Evolutionary conservation across 2,329 filamentous ascomycete species (phyloP), one percentile per base, ranked within the genome.

Genomic region (Diaporthe sp.): DNA sequence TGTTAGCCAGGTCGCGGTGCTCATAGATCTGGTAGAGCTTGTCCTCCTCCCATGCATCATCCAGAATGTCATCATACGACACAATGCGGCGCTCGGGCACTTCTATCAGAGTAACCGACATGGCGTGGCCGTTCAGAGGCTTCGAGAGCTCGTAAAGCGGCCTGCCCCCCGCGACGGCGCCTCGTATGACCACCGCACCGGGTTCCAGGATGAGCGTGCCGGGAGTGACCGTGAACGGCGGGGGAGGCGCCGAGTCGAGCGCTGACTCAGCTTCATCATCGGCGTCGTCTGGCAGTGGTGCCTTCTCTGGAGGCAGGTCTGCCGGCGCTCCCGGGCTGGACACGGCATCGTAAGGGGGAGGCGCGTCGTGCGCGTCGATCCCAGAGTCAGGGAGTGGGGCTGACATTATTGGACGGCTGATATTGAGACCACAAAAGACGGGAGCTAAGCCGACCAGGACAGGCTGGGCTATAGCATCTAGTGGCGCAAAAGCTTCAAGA

Each of bases 201-300:
- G 62, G 74, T 5, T 57, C n/a, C 2, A 76, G 42, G 19, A 76
- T 15, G 17, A 76, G 62, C 3, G 61, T 74, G 3, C 74, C 71
- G 22, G 74, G 74, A 5, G 74, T 76, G 37, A 71, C 44, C 8
- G 62, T 71, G 55, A 76, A 76, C 4, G 74, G 74, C 17, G 71
- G 71, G 1, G 74, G 74, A 61, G 62, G 60, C 28, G 39, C 62
- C 4, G 49, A 19, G 28, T 51, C 25, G n/a, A 51, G 28, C 28
- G 46, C 57, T 53, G 70, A 31, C 19, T 49, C 53, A 72, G 28
- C 46, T 4, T 57, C 10, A 6, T 65, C 71, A 4, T 71, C 46
- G 2, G 17, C 5, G 28, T 61, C 19, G 12, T 71, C 46, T 12
- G 22, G 53, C 25, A 31, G 31, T 13, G 19, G 62, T 9, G 37